Evolutionary conservation across 1,284 basidiomycete species (phyloP).

Genomic region (Cystobasidium sp.): DNA sequence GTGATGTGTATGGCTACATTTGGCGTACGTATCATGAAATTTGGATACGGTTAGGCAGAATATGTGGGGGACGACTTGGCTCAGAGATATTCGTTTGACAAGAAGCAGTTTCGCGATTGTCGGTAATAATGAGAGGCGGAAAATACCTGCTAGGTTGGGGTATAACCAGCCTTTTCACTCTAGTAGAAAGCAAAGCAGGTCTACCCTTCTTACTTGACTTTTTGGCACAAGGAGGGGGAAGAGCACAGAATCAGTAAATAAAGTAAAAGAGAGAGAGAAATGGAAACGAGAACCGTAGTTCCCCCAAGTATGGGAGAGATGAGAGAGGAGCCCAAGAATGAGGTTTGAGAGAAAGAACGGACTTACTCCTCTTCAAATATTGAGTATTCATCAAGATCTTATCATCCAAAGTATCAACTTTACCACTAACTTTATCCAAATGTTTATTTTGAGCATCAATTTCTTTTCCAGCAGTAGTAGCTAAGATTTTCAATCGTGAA

Average conservation of each 20-base stretch:
- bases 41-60: too few species aligned
- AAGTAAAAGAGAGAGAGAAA: not conserved
- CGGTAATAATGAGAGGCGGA: conserved; percentile 1
- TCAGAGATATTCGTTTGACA: too few species aligned
- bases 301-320: not conserved
- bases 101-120: not conserved
- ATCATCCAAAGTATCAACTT: conserved; percentile 61
- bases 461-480: conserved; percentile 80
- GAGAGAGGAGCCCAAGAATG: too few species aligned
- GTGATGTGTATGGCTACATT: too few species aligned
- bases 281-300: too few species aligned
- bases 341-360: not conserved
- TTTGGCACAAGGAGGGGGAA: too few species aligned
- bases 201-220: not conserved
- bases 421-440: conserved; percentile 70
- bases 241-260: not conserved
- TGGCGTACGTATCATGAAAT: too few species aligned
- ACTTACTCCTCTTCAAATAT: conserved; percentile 42
- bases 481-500: conserved; percentile 81
- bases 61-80: too few species aligned
- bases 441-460: conserved; percentile 75
- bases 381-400: conserved; percentile 44
- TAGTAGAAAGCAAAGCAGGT: too few species aligned
- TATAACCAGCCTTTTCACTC: too few species aligned
- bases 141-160: not conserved